These are phyloP conservation scores for Pestalotiopsis sp. DNA, from an alignment of 2,329 filamentous ascomycete genomes.

Conservation along the genomic window DNA sequence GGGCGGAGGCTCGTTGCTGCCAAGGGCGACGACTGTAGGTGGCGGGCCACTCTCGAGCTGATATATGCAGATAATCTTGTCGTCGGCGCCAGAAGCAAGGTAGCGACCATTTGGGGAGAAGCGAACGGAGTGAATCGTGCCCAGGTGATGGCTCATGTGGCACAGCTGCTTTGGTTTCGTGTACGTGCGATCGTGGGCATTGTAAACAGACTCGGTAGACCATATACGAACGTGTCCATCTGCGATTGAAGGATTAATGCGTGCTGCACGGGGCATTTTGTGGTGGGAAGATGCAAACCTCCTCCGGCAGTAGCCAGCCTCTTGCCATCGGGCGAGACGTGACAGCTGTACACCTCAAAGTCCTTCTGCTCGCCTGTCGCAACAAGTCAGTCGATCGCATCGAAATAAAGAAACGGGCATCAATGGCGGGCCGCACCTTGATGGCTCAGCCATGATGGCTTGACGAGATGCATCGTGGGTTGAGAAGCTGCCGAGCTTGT, in stretches of 20 bases:
- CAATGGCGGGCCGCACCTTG: slow-evolving; percentile 60
- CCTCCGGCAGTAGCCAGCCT: slow-evolving; percentile 92
- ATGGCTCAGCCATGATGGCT: slow-evolving; percentile 94
- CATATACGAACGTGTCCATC: slow-evolving; percentile 97
- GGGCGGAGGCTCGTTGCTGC: slow-evolving; percentile 85
- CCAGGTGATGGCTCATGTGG: slow-evolving; percentile 97
- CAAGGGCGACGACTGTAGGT: slow-evolving; percentile 73
- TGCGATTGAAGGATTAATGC: slow-evolving; percentile 33
- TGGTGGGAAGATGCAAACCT: slow-evolving; percentile 54
- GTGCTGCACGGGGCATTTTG: background rate
- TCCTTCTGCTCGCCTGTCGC: slow-evolving; percentile 87
- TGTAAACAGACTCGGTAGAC: slow-evolving; percentile 93
- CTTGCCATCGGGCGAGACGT: slow-evolving; percentile 92
- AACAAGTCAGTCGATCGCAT: slow-evolving; percentile 25
- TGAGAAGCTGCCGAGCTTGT: slow-evolving; percentile 24
- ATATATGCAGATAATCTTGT: slow-evolving; percentile 99
- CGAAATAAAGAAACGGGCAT: slow-evolving; percentile 16
- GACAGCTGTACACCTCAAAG: slow-evolving; percentile 97
- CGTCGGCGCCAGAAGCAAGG: slow-evolving; percentile 93
- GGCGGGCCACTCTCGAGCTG: slow-evolving; percentile 81
- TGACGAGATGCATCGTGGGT: slow-evolving; percentile 78
- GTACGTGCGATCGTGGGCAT: slow-evolving; percentile 72
- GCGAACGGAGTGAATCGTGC: slow-evolving; percentile 94
- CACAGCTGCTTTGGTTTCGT: slow-evolving; percentile 88
- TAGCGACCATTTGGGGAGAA: slow-evolving; percentile 96